Conservation (phyloP, 2,329 filamentous ascomycete genomes). For the Penicillium occitanis region DNA sequence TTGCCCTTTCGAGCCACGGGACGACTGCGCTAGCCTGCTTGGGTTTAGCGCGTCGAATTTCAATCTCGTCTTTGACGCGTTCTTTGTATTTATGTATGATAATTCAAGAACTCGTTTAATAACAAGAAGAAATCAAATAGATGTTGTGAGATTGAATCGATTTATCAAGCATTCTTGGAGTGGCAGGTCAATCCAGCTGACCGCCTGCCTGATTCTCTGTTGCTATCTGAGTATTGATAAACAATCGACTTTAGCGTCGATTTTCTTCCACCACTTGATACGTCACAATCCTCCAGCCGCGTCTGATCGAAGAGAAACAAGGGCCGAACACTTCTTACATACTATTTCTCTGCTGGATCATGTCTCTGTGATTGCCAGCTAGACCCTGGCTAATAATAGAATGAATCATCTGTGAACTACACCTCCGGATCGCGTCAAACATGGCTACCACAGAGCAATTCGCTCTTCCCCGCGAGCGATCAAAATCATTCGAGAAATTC, state of each 20-base stretch:
- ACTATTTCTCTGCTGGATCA: no score
- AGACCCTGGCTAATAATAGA: background rate
- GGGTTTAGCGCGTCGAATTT: background rate
- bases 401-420: conserved; percentile 9
- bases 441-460: conserved; percentile 7
- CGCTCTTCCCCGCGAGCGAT: background rate
- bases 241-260: conserved; percentile 2
- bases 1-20: conserved; percentile 28
- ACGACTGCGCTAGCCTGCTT: conserved; percentile 2
- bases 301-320: background rate
- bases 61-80: background rate
- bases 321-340: background rate
- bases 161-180: background rate
- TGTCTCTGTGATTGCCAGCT: background rate
- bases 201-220: conserved; percentile 1
- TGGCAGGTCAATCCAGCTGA: background rate
- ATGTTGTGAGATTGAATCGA: no score
- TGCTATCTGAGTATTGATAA: conserved; percentile 2
- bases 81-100: no score
- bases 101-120: no score
- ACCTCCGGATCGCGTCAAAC: background rate
- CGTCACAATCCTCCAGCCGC: conserved; percentile 7
- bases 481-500: background rate
- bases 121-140: no score
- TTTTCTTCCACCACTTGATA: background rate